phyloP scores from a whole-genome alignment of 768 basidiomycete genomes.

The Agaricus sinodeliciosus region DNA sequence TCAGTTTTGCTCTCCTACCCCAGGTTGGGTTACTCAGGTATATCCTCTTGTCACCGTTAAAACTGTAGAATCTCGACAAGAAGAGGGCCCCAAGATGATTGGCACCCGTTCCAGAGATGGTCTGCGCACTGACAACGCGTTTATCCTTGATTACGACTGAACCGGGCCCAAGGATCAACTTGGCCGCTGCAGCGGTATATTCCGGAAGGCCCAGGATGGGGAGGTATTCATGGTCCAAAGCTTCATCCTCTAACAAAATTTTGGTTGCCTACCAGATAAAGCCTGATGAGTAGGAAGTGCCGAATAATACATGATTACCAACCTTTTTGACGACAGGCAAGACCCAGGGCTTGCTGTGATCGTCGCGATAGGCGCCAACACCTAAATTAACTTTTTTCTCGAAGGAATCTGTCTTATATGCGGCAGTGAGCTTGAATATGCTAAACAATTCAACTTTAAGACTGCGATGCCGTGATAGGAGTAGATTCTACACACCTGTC shows the following conservation, averaged over 20 bases:
- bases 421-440: slow-evolving; percentile 87
- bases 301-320: slow-evolving; percentile 2
- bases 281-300: background rate
- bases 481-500: slow-evolving; percentile 48
- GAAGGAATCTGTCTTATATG: slow-evolving; percentile 76
- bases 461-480: background rate
- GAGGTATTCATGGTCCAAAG: slow-evolving; percentile 87
- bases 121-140: slow-evolving; percentile 79
- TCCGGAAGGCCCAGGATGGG: slow-evolving; percentile 84
- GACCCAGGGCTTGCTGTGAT: slow-evolving; percentile 85
- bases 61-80: slow-evolving; percentile 75
- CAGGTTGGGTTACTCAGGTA: slow-evolving; percentile 93
- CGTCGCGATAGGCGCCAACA: slow-evolving; percentile 89
- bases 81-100: slow-evolving; percentile 91
- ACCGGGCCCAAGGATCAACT: slow-evolving; percentile 70
- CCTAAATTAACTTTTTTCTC: slow-evolving; percentile 85
- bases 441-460: slow-evolving; percentile 29
- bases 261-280: slow-evolving; percentile 53
- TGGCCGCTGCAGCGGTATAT: slow-evolving; percentile 77
- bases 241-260: slow-evolving; percentile 58
- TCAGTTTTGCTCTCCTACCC: slow-evolving; percentile 46
- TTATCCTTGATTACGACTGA: slow-evolving; percentile 65
- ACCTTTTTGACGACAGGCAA: slow-evolving; percentile 90
- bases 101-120: slow-evolving; percentile 93
- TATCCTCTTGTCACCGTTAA: slow-evolving; percentile 59